These are phyloP conservation scores for Boletus edulis DNA, from an alignment of 768 basidiomycete species.

Conservation along the genomic window DNA sequence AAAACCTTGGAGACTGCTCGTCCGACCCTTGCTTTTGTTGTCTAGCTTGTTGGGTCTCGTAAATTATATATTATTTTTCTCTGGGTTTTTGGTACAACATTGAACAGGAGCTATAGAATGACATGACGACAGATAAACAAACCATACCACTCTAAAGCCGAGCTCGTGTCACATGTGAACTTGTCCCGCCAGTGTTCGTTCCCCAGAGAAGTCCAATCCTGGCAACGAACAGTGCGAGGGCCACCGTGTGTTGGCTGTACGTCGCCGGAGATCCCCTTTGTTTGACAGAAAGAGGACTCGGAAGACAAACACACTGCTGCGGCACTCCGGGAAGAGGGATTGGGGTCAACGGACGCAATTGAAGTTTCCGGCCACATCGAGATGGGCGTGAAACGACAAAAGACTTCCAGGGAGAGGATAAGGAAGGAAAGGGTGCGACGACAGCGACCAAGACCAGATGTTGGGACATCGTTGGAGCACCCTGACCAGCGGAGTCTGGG, in stretches of 20 bases:
- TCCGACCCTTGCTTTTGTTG: too few relatives aligned
- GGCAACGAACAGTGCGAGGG: neutral
- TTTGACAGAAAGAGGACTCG: neutral
- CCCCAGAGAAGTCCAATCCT: neutral
- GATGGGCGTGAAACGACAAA: constrained; percentile 1
- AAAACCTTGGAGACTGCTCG: too few relatives aligned
- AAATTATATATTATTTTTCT: neutral
- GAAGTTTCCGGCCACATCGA: constrained; percentile 11
- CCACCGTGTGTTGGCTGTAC: neutral
- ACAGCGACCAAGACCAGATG: constrained; percentile 8
- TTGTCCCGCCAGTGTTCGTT: neutral
- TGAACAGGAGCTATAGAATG: neutral
- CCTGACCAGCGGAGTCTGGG: neutral
- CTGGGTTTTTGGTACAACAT: constrained; percentile 12
- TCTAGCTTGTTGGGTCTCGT: too few relatives aligned
- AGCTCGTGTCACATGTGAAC: constrained; percentile 9
- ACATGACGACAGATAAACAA: constrained; percentile 9
- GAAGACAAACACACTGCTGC: constrained; percentile 10
- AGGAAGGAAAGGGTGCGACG: neutral
- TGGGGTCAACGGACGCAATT: constrained; percentile 4
- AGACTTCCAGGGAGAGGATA: constrained; percentile 6
- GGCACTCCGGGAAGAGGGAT: neutral
- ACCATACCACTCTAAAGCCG: constrained; percentile 3
- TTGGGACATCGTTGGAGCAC: neutral
- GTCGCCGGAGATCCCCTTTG: neutral